Evolutionary conservation across 108 stramenopile genomes (phyloP).

Genomic region (Mayamaea pseudoterrestris): DNA sequence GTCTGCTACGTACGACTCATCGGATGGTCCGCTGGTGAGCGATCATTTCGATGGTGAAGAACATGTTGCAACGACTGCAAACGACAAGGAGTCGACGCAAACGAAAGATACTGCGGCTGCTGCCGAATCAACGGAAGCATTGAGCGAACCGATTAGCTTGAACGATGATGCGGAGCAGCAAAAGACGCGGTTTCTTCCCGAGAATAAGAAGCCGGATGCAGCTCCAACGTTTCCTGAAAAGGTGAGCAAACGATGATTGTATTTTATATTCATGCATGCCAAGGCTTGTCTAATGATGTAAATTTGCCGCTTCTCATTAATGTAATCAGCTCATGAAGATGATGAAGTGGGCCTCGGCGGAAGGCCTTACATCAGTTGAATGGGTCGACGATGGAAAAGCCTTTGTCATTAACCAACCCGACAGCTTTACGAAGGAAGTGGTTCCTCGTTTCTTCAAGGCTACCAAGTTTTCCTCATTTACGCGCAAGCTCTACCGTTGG

Average conservation of each 20-base stretch:
- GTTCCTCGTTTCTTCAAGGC: constrained; percentile 76
- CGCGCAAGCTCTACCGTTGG: constrained; percentile 76
- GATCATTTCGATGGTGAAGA: too few relatives aligned
- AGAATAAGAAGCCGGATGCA: constrained; percentile 48
- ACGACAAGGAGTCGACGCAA: not conserved
- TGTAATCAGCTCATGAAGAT: constrained; percentile 42
- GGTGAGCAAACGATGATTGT: constrained; percentile 15
- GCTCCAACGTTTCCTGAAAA: constrained; percentile 60
- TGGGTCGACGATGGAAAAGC: constrained; percentile 61
- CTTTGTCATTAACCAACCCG: constrained; percentile 57
- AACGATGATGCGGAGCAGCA: not conserved
- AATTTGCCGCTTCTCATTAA: not conserved
- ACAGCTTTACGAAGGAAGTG: constrained; percentile 61
- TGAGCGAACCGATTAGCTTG: not conserved
- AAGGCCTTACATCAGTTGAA: constrained; percentile 24
- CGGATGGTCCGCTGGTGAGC: too few relatives aligned
- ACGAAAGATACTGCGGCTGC: not conserved
- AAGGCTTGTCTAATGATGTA: not conserved
- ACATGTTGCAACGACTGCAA: too few relatives aligned
- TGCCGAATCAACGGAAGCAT: not conserved
- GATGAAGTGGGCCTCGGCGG: constrained; percentile 21
- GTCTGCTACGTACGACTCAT: too few relatives aligned
- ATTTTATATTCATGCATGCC: not conserved
- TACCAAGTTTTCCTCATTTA: constrained; percentile 70
- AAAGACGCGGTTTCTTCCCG: constrained; percentile 36